Evolutionary conservation across 1,284 basidiomycete species (phyloP), one percentile per base, ranked within the genome.

Genomic region (Wallemia hederae): DNA sequence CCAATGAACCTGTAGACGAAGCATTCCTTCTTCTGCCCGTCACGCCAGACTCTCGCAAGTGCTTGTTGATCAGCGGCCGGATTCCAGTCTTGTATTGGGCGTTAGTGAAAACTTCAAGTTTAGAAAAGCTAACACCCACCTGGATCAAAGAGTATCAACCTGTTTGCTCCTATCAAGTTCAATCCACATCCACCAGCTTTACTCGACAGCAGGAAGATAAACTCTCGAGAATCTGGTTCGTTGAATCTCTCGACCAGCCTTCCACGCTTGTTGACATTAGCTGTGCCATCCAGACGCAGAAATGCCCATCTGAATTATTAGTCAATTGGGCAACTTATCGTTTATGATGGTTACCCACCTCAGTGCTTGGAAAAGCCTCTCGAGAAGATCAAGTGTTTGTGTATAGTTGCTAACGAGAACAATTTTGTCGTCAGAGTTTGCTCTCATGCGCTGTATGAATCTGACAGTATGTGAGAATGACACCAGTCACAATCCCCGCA

Each of bases 21-120:
- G 69, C 90, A 96, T 72, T 92, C 88, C 79, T 98, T 98, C 79
- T 96, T 99, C 71, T 98, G 92, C 0, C 92, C 92, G 68, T 99
- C 92, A 74, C 94, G 85, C 92, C 92, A 99, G 1, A 99, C 92
- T 71, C 92, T 87, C 39, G 92, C 92, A 2, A 98, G 77, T 9
- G 92, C 92, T 71, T 99, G 94, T 70, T 98, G 94, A 70, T 99
- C 92, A 33, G 91, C 88, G 2, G 92, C 91, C 24, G 91, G 92
- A 67, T 97, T 97, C 91, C 92, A 96, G 69, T 97, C 91, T 89
- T 67, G 55, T 3, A 11, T 3, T 49, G 33, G 55, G 59, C 28
- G 25, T 7, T 31, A 26, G 55, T 33, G 60, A 55, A 27, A 27
- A 31, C 60, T 64, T 67, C 34, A 28, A 27, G 63, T 62, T 60